Evolutionary conservation across 2,329 filamentous ascomycete genomes (phyloP).

Genomic region (Diaporthe sp.): DNA sequence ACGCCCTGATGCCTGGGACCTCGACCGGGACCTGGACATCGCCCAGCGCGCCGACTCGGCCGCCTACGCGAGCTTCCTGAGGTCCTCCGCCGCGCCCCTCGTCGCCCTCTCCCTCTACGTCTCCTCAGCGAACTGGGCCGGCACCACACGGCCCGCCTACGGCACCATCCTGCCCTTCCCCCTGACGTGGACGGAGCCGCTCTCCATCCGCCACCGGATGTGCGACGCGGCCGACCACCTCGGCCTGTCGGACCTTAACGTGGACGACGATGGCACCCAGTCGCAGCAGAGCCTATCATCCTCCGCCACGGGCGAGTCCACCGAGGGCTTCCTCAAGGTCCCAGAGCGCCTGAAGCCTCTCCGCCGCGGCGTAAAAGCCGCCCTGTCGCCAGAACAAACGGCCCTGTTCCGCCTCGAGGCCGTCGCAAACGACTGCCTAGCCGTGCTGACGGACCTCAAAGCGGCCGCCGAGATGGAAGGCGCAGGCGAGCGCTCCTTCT

Average conservation of each 20-base stretch:
- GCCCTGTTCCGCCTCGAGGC: conserved; percentile 81
- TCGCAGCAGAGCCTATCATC: conserved; percentile 35
- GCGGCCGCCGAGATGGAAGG: conserved; percentile 54
- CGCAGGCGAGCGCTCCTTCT: conserved; percentile 40
- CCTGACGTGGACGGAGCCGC: conserved; percentile 86
- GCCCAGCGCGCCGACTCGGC: conserved; percentile 57
- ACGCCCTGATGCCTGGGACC: conserved; percentile 42
- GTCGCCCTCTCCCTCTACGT: conserved; percentile 91
- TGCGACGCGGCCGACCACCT: conserved; percentile 76
- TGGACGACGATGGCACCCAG: conserved; percentile 48
- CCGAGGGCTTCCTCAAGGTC: conserved; percentile 45
- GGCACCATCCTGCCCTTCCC: conserved; percentile 85
- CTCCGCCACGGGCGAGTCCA: conserved; percentile 38
- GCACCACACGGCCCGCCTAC: conserved; percentile 82
- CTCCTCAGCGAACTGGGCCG: conserved; percentile 87
- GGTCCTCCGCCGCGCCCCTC: conserved; percentile 79
- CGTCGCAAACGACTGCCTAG: conserved; percentile 76
- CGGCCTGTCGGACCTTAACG: conserved; percentile 75
- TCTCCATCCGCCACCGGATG: conserved; percentile 76
- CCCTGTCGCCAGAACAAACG: conserved; percentile 77
- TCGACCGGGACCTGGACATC: conserved; percentile 53
- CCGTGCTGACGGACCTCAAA: conserved; percentile 74
- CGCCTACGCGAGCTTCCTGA: conserved; percentile 75
- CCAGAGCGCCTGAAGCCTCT: conserved; percentile 60
- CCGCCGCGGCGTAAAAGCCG: conserved; percentile 67